Evolutionary conservation across 768 basidiomycete genomes (phyloP).

Genomic region (Lactifluus rugatus): DNA sequence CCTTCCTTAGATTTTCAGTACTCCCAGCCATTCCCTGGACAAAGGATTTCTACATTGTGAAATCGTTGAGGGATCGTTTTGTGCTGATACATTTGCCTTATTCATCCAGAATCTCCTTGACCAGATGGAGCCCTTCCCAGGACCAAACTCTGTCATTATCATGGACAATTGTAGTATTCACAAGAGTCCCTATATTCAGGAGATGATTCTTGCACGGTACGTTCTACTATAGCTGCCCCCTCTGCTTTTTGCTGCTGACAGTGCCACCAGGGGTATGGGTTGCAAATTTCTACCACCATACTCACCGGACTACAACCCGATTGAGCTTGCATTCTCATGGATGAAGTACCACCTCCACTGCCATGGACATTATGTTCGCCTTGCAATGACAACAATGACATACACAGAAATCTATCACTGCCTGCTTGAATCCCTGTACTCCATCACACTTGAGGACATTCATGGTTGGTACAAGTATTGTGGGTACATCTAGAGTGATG

Average conservation of each 20-base stretch:
- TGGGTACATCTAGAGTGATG: too few species aligned
- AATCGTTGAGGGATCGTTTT: neutral
- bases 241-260: too few species aligned
- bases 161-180: slow-evolving; percentile 5
- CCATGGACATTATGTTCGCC: neutral
- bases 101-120: neutral
- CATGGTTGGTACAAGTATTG: too few species aligned
- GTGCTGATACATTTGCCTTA: neutral
- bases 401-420: too few species aligned
- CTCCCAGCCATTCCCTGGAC: neutral
- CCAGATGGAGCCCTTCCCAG: slow-evolving; percentile 1
- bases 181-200: neutral
- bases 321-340: slow-evolving; percentile 1
- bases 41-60: neutral
- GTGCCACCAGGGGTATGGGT: neutral
- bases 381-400: too few species aligned
- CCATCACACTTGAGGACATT: too few species aligned
- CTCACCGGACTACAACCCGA: neutral
- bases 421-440: too few species aligned
- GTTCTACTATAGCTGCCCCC: too few species aligned
- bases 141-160: neutral
- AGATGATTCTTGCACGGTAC: neutral
- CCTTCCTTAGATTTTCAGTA: neutral
- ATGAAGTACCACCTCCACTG: neutral
- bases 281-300: neutral